Percentiles rank a stretch among this genome's conserved stretches.
Evolutionary conservation across 1,284 basidiomycete species (phyloP).

Genomic region (Ganoderma multipileum): DNA sequence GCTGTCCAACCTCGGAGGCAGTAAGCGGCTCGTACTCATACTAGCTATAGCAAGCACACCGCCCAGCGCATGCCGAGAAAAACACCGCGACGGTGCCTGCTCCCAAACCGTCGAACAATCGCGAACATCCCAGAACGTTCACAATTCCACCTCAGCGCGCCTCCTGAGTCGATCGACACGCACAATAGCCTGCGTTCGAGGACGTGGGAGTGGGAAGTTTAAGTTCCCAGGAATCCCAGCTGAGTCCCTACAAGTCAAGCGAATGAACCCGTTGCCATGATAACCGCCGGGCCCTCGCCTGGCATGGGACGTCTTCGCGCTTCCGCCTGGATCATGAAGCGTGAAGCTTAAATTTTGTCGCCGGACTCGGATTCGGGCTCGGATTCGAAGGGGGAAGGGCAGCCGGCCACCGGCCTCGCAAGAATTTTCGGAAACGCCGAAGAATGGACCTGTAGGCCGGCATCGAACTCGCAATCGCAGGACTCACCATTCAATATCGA

Average conservation of each 20-base stretch:
- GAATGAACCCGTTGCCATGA: not conserved
- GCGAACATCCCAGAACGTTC: not conserved
- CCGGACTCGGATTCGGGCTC: not conserved
- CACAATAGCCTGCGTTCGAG: conserved; percentile 2
- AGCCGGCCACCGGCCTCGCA: not conserved
- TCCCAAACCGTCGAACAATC: conserved; percentile 2
- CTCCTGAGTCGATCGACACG: not conserved
- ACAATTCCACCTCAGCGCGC: not conserved
- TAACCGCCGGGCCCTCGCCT: not conserved
- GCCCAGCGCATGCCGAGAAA: not conserved
- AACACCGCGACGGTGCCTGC: not conserved
- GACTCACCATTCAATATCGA: too few species aligned
- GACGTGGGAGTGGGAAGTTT: conserved; percentile 1
- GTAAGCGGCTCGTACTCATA: not conserved
- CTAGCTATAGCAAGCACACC: too few species aligned
- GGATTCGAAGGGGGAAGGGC: too few species aligned
- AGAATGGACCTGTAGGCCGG: too few species aligned
- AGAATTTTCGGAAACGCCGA: not conserved
- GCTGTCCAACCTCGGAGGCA: too few species aligned
- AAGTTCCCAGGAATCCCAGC: too few species aligned
- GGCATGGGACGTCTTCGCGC: not conserved
- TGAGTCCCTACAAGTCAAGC: not conserved
- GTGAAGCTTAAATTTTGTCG: not conserved
- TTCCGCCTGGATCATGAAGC: not conserved
- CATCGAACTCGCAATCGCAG: too few species aligned